phyloP scores from a whole-genome alignment of 2,329 filamentous ascomycete species.

The Fusarium palustre region DNA sequence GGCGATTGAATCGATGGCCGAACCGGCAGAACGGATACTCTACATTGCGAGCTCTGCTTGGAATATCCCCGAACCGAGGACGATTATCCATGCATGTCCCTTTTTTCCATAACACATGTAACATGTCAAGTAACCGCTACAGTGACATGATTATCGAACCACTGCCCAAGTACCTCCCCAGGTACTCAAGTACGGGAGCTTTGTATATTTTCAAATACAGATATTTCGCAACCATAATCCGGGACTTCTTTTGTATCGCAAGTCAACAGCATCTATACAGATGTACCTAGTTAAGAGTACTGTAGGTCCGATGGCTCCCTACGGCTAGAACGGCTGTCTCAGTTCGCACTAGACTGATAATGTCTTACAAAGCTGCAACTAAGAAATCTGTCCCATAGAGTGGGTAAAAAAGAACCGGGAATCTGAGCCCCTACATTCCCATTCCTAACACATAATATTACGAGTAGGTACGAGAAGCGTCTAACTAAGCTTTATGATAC shows the following conservation, averaged over 20 bases:
- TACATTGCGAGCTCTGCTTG: constrained; percentile 2
- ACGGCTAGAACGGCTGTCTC: constrained; percentile 2
- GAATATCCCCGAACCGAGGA: constrained; percentile 9
- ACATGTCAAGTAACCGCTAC: not conserved
- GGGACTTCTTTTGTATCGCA: not conserved
- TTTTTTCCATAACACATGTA: not conserved
- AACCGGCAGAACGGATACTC: constrained; percentile 10
- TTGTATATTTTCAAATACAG: not conserved
- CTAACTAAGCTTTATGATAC: no score
- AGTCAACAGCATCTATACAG: no score
- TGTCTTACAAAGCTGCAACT: constrained; percentile 4
- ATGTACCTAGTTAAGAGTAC: constrained; percentile 1
- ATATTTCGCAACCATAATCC: not conserved
- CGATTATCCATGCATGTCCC: not conserved
- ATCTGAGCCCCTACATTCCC: no score
- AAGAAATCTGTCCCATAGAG: constrained; percentile 14
- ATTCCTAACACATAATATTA: no score
- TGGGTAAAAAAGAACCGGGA: no score
- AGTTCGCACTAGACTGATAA: constrained; percentile 19
- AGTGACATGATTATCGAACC: not conserved
- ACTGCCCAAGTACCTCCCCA: not conserved
- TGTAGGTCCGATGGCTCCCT: constrained; percentile 6
- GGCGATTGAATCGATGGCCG: constrained; percentile 7
- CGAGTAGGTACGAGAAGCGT: no score
- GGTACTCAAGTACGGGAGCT: not conserved